Evolutionary conservation across 352 stramenopile species (phyloP).

Genomic region (Phytopythium kandeliae): DNA sequence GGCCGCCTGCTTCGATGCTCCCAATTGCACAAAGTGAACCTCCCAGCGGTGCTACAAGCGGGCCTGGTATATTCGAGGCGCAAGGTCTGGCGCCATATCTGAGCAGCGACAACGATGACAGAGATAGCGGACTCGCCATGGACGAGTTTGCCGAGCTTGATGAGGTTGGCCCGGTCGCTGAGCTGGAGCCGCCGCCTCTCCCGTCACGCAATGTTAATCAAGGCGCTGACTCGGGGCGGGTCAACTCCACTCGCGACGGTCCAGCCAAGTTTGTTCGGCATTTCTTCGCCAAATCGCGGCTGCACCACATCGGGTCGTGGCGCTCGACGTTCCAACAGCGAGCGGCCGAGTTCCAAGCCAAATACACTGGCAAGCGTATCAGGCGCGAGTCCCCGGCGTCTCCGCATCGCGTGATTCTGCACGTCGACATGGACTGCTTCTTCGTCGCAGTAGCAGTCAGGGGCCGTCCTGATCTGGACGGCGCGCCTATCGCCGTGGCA

Average conservation of each 20-base stretch:
- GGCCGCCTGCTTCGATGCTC: not conserved
- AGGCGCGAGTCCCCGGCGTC: conserved; percentile 24
- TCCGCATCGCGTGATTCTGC: conserved; percentile 83
- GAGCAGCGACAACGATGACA: not conserved
- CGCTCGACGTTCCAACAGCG: conserved; percentile 67
- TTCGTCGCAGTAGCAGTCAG: conserved; percentile 91
- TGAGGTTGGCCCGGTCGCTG: not conserved
- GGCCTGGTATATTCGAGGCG: not conserved
- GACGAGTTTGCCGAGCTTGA: conserved; percentile 1
- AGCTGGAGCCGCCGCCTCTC: not conserved
- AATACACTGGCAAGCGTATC: conserved; percentile 47
- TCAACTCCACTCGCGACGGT: conserved; percentile 68
- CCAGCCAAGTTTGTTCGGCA: conserved; percentile 59
- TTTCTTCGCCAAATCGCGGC: conserved; percentile 80
- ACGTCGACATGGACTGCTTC: conserved; percentile 98
- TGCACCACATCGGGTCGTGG: conserved; percentile 86
- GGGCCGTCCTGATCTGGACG: conserved; percentile 64
- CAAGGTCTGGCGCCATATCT: not conserved
- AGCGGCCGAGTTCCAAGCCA: conserved; percentile 47
- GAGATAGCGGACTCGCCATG: not conserved
- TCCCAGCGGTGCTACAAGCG: not conserved
- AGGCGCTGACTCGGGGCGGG: conserved; percentile 8
- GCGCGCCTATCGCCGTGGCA: conserved; percentile 88
- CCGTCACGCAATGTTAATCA: not conserved
- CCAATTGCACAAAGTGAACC: not conserved